Evolutionary conservation across 2,329 filamentous ascomycete genomes (phyloP), one percentile per base, ranked within the genome.

Genomic region (Colletotrichum viniferum): DNA sequence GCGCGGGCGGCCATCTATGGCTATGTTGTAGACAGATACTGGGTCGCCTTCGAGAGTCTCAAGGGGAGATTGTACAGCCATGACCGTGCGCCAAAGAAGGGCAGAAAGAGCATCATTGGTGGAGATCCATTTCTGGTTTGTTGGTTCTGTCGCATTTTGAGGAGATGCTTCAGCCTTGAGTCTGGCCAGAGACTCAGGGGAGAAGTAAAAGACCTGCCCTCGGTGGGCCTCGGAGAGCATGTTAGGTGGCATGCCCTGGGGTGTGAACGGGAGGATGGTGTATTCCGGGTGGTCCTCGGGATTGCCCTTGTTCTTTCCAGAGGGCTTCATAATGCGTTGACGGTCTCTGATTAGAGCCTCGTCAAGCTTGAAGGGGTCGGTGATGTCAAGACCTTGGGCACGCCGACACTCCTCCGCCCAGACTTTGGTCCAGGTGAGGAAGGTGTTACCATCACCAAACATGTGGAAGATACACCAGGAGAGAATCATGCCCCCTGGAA

Each of bases 391-490:
- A 5, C 71, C 65, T 21, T 73, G 71, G 14, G 71, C 71, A 7
- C 64, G 64, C 21, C 64, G 71, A 28, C 71, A 73, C 58, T 73
- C 71, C 9, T 69, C 71, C 14, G 71, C 71, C 55, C 65, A 64
- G 24, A 69, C 43, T 32, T 56, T 73, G 30, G 71, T 69, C 71
- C 71, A 73, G 21, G 60, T 38, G 21, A 73, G 58, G 2, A 69
- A 73, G 2, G 71, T 69, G 24, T 61, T 67, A 2, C 52, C 64
- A 36, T 73, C 71, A 7, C 64, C 65, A 14, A 68, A 68, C 16
- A 69, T 56, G 5, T 73, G 71, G 18, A 62, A 65, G 38, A 73
- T 32, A 30, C 64, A 67, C 58, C 65, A 68, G 21, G 64, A 73
- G 13, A 73, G 18, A 12, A 73, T 30, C 64, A 73, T 63, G 28